Evolutionary conservation across 305 asterid species (phyloP), one percentile per base, ranked within the genome.

Genomic region (Fraxinus sp.): DNA sequence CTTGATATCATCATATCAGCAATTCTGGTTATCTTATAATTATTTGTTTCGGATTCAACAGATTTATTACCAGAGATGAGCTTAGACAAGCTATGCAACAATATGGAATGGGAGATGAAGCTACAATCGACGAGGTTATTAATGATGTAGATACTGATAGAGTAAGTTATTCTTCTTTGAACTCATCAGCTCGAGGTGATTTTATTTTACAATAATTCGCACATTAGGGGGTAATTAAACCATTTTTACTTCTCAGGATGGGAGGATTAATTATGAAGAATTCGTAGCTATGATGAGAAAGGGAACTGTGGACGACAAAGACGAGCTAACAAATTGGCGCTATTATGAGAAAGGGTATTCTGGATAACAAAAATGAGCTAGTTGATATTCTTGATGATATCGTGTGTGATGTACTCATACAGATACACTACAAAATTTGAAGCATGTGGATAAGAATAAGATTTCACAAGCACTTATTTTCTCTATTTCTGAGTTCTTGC

Each of bases 61-160:
- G 99, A 80, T 89, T 75, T 86, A 95, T 95, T 57, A 94, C 99
- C 73, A 90, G 98, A 90, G 99, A 94, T 87, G 98, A 95, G 89
- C 89, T 95, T 9, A 91, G 90, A 81, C 92, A 87, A 26, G 95
- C 96, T 3, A 93, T 95, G 99, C 82, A 90, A 59, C 84, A 87
- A 80, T 95, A 93, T 77, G 96, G 95, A 59, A 93, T 95, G 95
- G 99, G 98, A 46, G 99, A 94, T 86, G 99, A 95, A 81, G 94
- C 92, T 22, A 91, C 99, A 3, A 91, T 95, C 5, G 91, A 93
- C 36, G 99, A 94, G 85, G 90, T 95, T 74, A 92, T 95, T 77
- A 86, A 95, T 41, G 99, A 95, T 43, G 97, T 94, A 28, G 99
- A 95, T 81, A 91, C 93, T 1, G 91, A 95, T 77, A 90, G 82